Base-by-base conservation (phyloP, 2,329 filamentous ascomycete species). In the Microsporum ferrugineum region DNA sequence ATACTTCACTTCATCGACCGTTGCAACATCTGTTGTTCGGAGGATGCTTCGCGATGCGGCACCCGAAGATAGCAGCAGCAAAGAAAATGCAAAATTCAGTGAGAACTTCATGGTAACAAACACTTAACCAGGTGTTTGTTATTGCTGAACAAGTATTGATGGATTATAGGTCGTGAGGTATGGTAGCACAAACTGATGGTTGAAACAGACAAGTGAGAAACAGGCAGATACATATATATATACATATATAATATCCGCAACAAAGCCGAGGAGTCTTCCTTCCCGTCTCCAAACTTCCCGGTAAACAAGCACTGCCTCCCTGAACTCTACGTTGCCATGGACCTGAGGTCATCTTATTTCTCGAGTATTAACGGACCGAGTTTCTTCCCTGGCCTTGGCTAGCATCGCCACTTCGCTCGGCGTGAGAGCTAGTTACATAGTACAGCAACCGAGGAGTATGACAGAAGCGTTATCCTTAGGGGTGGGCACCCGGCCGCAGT, bases 51-150 rank as follows among this genome's bases (percentile, higher is more conserved):
- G 64, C 10, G 72, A 70, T 7, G 68, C 65, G 53, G 69, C 71
- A 4, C 66, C 60, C 12, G 59, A 41, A 43, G 68, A 70, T 41
- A 71, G 63, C 17, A 74, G 65, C 4, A 75, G 61, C 5, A 70
- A 59, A 10, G 43, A 57, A 31, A 64, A 58, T 55, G 66, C 61
- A 36, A 70, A 65, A 51, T 65, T 63, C 57, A 65, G 66, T 0
- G 69, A 62, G 23, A 74, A 53, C 66, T 71, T 75, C 73, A 75
- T 74, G 45, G 23, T 67, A 53, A 29, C 8, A 31, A 49, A 38
- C 2, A 45, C 12, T 34, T 17, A 57, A 47, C 23, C 12, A 41
- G 14, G 3, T 17, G 17, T 17, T 17, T 17, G 17, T 17, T 17
- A 17, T 17, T 17, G 17, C 17, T 17, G 17, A 17, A 17, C 17